Evolutionary conservation across 164 flowering plant genomes (phyloP), one percentile per base, ranked within the genome.

Genomic region (Berberis vulgaris): DNA sequence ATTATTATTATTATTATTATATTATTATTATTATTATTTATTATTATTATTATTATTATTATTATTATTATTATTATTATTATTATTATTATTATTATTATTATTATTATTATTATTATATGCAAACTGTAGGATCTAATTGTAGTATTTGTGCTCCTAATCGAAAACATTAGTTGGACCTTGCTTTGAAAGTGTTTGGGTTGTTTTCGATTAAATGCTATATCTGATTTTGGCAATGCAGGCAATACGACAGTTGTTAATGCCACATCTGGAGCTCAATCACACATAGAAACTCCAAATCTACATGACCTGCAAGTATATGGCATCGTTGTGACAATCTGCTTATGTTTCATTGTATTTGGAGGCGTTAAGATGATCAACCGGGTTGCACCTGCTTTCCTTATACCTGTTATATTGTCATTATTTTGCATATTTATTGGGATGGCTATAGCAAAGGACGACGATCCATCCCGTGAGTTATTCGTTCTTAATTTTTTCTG

Each of bases 361-460:
- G 99, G 99, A 67, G 99, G 99, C 42, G 97, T 95, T 68, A 91
- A 91, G 76, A 89, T 95, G 74, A 95, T 95, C 74, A 95, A 91
- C 67, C 83, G 92, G 56, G 99, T 95, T 71, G 99, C 99, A 26
- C 99, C 97, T 60, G 91, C 97, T 67, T 95, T 95, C 73, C 91
- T 95, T 44, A 65, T 95, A 67, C 97, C 99, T 41, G 99, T 91
- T 62, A 54, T 91, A 43, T 75, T 95, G 75, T 95, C 99, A 9
- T 38, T 95, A 49, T 74, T 86, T 66, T 95, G 94, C 86, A 95
- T 95, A 74, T 88, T 84, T 69, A 58, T 83, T 68, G 99, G 99
- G 64, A 75, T 89, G 13, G 67, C 81, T 75, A 43, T 69, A 68
- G 84, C 97, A 45, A 75, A 76, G 76, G 79, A 78, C 65, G 81